Evolutionary conservation across 495 filamentous ascomycete species (phyloP), one percentile per base, ranked within the genome.

Genomic region (Opeltia flavorubescens): DNA sequence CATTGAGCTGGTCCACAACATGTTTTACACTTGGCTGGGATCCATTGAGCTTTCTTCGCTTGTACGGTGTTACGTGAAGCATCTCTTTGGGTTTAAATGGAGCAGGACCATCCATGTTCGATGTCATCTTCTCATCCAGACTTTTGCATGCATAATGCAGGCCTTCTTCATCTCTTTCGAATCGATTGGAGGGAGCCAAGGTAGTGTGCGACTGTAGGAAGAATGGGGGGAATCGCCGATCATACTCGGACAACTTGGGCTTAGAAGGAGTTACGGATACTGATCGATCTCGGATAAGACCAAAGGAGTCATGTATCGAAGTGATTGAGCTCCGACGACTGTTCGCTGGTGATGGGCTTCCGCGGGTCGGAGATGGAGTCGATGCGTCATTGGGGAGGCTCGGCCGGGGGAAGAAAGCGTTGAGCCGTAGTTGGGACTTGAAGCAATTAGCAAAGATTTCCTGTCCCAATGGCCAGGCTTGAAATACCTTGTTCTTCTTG

Each of bases 191-290:
- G 0, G 68, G 66, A 1, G 86, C 84, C 34, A 89, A 47, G 8
- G 50, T 71, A 2, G 83, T 81, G 53, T 82, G 67, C 12, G 73
- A 67, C 45, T 87, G 76, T 8, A 87, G 51, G 48, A 81, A 87
- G 62, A 93, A 95, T 0, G 83, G 74, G 12, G 83, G 76, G 55
- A 95, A 95, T 26, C 58, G 62, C 51, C 74, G 75, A 13, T 84
- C 66, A 54, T 93, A 96, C 34, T 80, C 73, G 0, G 78, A 73
- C 28, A 65, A 50, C 17, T 59, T 51, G 9, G 66, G 55, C 39
- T 62, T 57, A 35, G 51, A 46, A 2, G 59, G 43, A 11, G 59
- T 57, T 12, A 41, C 36, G 21, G 47, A 50, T 18, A 45, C 24
- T n/a, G 54, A 56, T 21, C 44, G 47, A n/a, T 47, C 46, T 38